A percentile compares a stretch with the other conserved stretches of the same genome.
phyloP scores from a whole-genome alignment of 2,329 filamentous ascomycete species.

The Cadophora sp. region DNA sequence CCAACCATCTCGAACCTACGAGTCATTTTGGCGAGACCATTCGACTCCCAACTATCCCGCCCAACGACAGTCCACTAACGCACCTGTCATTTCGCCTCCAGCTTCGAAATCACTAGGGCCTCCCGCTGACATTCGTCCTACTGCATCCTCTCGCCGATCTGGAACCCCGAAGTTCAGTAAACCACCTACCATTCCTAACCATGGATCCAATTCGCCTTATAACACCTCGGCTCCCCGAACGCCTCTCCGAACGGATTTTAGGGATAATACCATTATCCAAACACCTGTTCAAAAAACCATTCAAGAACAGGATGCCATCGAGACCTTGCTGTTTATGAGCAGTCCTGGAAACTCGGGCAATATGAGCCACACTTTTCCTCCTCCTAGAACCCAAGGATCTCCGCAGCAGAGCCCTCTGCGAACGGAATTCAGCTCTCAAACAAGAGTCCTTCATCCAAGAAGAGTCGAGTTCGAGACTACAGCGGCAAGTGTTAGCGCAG shows the following conservation, averaged over 20 bases:
- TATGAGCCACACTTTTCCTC: conserved; percentile 61
- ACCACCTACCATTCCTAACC: conserved; percentile 40
- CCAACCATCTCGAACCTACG: conserved; percentile 48
- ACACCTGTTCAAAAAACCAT: conserved; percentile 70
- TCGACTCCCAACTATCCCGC: conserved; percentile 44
- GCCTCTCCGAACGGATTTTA: conserved; percentile 34
- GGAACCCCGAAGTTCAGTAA: conserved; percentile 43
- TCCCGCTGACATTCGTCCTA: conserved; percentile 48
- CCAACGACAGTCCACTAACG: conserved; percentile 49
- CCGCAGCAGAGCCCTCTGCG: conserved; percentile 44
- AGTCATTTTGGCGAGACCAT: conserved; percentile 55
- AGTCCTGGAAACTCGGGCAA: conserved; percentile 75
- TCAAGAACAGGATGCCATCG: conserved; percentile 81
- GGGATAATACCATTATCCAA: conserved; percentile 52
- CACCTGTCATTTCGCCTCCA: conserved; percentile 56
- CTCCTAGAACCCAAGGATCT: conserved; percentile 43
- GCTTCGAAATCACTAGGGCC: conserved; percentile 49
- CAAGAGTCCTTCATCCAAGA: conserved; percentile 33
- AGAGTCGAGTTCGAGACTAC: conserved; percentile 40
- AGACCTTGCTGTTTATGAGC: conserved; percentile 82
- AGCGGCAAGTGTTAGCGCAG: conserved; percentile 31
- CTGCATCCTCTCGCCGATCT: conserved; percentile 40
- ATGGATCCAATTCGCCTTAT: conserved; percentile 39
- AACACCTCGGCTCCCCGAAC: conserved; percentile 40
- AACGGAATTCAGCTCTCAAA: conserved; percentile 40